Conservation (phyloP, 2,329 filamentous ascomycete species). For the Bipolaris sorokiniana region DNA sequence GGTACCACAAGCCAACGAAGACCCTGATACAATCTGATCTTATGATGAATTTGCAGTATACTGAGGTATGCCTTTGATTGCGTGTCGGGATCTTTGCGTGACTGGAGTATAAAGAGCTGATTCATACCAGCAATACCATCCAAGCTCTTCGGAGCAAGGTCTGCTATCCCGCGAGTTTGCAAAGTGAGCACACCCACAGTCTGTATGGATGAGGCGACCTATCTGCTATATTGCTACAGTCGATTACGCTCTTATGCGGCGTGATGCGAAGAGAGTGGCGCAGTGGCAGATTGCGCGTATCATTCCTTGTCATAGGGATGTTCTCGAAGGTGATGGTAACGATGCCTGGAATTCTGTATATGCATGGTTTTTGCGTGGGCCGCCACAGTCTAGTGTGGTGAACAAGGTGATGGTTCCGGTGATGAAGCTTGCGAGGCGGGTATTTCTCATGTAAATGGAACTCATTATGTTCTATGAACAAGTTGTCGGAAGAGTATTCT, state of each 20-base stretch:
- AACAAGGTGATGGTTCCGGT: constrained; percentile 3
- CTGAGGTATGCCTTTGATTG: constrained; percentile 9
- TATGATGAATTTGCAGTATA: constrained; percentile 25
- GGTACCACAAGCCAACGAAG: constrained; percentile 20
- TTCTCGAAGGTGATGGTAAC: constrained; percentile 12
- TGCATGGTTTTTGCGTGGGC: constrained; percentile 19
- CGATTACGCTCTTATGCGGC: constrained; percentile 17
- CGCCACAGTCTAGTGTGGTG: neutral
- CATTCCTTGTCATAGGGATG: constrained; percentile 24
- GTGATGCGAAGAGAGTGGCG: constrained; percentile 21
- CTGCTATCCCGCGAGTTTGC: constrained; percentile 17
- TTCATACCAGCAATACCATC: constrained; percentile 17
- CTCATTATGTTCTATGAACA: too few species aligned
- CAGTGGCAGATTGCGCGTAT: constrained; percentile 22
- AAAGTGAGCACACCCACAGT: constrained; percentile 20
- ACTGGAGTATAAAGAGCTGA: neutral
- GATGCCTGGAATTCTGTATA: constrained; percentile 17
- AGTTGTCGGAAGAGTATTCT: neutral
- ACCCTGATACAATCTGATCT: constrained; percentile 24
- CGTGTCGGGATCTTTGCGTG: too few species aligned
- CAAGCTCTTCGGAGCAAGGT: constrained; percentile 16
- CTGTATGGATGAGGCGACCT: constrained; percentile 21
- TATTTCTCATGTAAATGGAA: constrained; percentile 17
- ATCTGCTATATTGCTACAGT: constrained; percentile 23
- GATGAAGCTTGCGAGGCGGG: constrained; percentile 16